Evolutionary conservation across 805 yeast species (phyloP).

Genomic region (Cyberlindnera nakhonratchasimensis): DNA sequence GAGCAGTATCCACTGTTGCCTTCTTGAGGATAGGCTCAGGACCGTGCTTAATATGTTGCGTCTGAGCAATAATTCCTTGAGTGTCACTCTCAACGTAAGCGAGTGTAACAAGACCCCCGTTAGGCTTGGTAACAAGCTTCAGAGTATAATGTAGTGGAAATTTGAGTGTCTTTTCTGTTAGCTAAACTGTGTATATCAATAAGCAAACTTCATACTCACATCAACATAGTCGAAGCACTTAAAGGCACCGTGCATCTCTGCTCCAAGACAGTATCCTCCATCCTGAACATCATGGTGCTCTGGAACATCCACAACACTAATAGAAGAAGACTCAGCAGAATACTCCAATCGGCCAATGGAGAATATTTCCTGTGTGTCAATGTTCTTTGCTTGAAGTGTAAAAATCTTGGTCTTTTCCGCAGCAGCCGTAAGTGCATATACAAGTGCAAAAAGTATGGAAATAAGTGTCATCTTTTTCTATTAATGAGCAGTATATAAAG

Average conservation of each 20-base stretch:
- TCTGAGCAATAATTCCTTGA: constrained; percentile 14
- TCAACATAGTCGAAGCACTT: constrained; percentile 19
- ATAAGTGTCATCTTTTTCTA: neutral
- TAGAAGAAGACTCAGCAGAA: constrained; percentile 2
- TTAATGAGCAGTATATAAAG: too few species aligned
- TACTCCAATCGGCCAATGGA: constrained; percentile 11
- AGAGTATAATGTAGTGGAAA: constrained; percentile 20
- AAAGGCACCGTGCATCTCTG: constrained; percentile 14
- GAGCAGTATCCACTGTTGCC: neutral
- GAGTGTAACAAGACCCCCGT: constrained; percentile 21
- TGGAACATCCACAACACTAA: constrained; percentile 4
- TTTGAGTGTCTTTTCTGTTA: constrained; percentile 7
- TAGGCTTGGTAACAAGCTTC: constrained; percentile 16
- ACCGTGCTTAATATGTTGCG: constrained; percentile 13
- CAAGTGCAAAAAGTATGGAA: neutral
- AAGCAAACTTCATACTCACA: constrained; percentile 7
- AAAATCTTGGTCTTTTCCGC: constrained; percentile 2
- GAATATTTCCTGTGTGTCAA: constrained; percentile 4
- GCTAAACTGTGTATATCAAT: neutral
- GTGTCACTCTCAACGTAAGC: constrained; percentile 10
- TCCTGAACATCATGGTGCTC: neutral
- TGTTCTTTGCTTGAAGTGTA: constrained; percentile 10
- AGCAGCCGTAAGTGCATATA: neutral
- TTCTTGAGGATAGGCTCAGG: constrained; percentile 14
- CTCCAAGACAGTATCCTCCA: constrained; percentile 26